Conservation (phyloP, 106 monocot species). For the Dendrobium officinale region DNA sequence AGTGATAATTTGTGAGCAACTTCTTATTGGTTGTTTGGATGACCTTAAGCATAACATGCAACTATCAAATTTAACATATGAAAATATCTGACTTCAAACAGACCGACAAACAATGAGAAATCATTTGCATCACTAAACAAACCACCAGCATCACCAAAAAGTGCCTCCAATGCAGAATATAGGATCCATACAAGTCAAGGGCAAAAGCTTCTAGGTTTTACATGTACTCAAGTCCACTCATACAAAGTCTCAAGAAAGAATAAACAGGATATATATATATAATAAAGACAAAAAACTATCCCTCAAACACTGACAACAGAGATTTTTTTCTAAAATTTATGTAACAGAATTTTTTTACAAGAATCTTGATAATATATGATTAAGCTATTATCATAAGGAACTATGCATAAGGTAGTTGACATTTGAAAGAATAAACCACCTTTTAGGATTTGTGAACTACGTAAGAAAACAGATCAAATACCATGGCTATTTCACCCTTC, state of each 20-base stretch:
- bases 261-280: neutral
- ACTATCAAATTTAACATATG: too few species aligned
- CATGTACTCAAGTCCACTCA: neutral
- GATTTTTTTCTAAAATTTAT: neutral
- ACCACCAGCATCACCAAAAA: neutral
- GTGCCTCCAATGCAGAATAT: too few species aligned
- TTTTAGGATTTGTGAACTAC: neutral
- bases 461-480: conserved; percentile 13
- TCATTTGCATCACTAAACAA: too few species aligned
- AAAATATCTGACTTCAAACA: too few species aligned
- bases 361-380: neutral
- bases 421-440: neutral
- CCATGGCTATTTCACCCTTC: conserved; percentile 90
- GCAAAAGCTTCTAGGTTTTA: too few species aligned
- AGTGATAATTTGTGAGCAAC: too few species aligned
- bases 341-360: neutral
- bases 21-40: too few species aligned
- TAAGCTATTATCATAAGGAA: neutral
- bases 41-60: too few species aligned
- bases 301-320: neutral
- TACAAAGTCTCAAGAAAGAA: neutral
- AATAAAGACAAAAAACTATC: neutral
- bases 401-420: neutral
- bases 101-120: too few species aligned
- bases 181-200: too few species aligned